Conservation (phyloP, 306 rosid genomes). For the Vachellia collinsii region DNA sequence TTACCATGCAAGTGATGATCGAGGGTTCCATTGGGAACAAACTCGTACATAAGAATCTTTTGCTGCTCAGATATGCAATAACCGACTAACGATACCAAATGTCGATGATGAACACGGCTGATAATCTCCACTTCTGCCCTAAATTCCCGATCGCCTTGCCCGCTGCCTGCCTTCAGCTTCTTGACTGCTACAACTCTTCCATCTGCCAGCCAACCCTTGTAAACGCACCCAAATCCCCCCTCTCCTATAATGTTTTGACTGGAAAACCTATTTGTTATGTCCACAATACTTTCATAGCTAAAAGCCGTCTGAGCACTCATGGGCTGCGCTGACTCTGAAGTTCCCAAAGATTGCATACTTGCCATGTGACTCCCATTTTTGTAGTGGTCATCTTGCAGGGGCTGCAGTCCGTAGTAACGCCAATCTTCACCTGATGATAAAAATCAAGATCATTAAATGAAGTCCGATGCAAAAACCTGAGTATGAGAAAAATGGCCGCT, state of each 20-base stretch:
- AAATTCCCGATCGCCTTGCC: conserved; percentile 92
- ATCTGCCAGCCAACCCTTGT: conserved; percentile 66
- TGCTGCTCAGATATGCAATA: conserved; percentile 76
- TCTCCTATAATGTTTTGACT: conserved; percentile 70
- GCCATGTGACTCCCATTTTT: conserved; percentile 54
- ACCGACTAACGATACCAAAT: conserved; percentile 88
- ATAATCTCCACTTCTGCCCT: conserved; percentile 91
- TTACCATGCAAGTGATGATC: conserved; percentile 91
- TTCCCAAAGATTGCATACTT: conserved; percentile 33
- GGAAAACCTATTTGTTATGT: conserved; percentile 70
- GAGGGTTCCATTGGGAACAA: conserved; percentile 80
- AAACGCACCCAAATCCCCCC: conserved; percentile 93
- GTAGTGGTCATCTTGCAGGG: conserved; percentile 36
- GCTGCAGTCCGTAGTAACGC: conserved; percentile 54
- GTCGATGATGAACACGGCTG: conserved; percentile 90
- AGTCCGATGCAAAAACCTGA: not conserved
- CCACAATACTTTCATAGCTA: conserved; percentile 70
- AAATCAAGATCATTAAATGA: conserved; percentile 29
- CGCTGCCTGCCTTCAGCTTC: conserved; percentile 90
- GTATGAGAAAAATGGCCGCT: not conserved
- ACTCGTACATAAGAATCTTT: conserved; percentile 85
- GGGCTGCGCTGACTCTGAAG: conserved; percentile 46
- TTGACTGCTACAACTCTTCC: conserved; percentile 85
- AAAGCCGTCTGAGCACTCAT: conserved; percentile 51
- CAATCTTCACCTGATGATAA: conserved; percentile 53